Conservation (phyloP, 202 grass and related monocot genomes). For the Schoenoplectus triqueter region DNA sequence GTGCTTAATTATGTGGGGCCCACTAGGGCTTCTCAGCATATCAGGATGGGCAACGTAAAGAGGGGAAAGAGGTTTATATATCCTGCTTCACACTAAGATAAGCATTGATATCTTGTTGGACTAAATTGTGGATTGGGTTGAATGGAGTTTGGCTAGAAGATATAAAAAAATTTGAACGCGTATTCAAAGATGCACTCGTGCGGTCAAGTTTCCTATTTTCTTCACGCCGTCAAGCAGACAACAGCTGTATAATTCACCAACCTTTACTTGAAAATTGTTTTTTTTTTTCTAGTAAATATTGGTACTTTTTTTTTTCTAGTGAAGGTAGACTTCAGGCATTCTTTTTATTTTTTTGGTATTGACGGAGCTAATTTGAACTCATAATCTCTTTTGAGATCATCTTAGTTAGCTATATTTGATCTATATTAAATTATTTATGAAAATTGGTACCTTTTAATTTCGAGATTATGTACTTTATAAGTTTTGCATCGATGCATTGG, state of each 20-base stretch:
- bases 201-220: conserved; percentile 17
- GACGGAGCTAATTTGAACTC: no score
- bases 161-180: conserved; percentile 23
- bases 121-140: conserved; percentile 36
- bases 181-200: conserved; percentile 33
- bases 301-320: no score
- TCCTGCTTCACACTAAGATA: conserved; percentile 32
- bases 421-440: no score
- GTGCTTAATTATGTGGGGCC: conserved; percentile 21
- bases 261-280: neutral
- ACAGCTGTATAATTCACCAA: conserved; percentile 20
- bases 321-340: no score
- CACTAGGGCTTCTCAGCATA: conserved; percentile 11
- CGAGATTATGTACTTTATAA: no score
- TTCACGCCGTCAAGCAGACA: neutral
- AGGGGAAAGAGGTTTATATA: neutral
- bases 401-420: no score
- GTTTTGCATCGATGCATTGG: no score
- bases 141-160: conserved; percentile 28
- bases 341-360: no score
- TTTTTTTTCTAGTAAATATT: no score
- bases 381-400: no score
- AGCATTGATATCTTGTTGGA: conserved; percentile 23
- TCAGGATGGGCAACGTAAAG: neutral
- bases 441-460: no score